Evolutionary conservation across 345 rosid genomes (phyloP).

Genomic region (Moringa oleifera): DNA sequence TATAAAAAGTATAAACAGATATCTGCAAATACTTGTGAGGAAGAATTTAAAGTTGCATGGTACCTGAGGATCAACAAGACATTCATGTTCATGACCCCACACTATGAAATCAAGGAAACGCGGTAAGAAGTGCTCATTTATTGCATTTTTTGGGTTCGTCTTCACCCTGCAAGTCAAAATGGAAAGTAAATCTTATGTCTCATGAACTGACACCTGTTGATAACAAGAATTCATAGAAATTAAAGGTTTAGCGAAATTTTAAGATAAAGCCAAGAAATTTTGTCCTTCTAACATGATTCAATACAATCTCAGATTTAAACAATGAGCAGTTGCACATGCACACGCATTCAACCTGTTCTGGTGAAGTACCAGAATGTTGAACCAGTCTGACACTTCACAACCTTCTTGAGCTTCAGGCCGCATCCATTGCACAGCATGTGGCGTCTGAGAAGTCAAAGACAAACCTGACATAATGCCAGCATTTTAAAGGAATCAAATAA

Average conservation of each 20-base stretch:
- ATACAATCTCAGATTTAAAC: not conserved
- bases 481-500: conserved; percentile 10
- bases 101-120: conserved; percentile 90
- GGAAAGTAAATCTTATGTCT: not conserved
- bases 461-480: conserved; percentile 14
- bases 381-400: conserved; percentile 82
- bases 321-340: not conserved
- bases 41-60: conserved; percentile 1
- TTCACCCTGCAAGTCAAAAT: conserved; percentile 59
- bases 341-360: conserved; percentile 75
- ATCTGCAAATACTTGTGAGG: too few species aligned
- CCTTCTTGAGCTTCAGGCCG: conserved; percentile 95
- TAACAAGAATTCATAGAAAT: not conserved
- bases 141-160: conserved; percentile 95
- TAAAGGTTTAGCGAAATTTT: not conserved
- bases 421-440: conserved; percentile 99
- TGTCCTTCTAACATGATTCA: not conserved
- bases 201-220: not conserved
- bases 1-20: too few species aligned
- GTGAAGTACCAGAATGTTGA: conserved; percentile 95
- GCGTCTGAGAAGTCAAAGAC: conserved; percentile 54
- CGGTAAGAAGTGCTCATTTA: conserved; percentile 94
- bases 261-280: not conserved
- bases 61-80: conserved; percentile 95
- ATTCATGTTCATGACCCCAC: conserved; percentile 99